phyloP scores from a whole-genome alignment of 1,139 yeast genomes.

The Yamadazyma atlantica region DNA sequence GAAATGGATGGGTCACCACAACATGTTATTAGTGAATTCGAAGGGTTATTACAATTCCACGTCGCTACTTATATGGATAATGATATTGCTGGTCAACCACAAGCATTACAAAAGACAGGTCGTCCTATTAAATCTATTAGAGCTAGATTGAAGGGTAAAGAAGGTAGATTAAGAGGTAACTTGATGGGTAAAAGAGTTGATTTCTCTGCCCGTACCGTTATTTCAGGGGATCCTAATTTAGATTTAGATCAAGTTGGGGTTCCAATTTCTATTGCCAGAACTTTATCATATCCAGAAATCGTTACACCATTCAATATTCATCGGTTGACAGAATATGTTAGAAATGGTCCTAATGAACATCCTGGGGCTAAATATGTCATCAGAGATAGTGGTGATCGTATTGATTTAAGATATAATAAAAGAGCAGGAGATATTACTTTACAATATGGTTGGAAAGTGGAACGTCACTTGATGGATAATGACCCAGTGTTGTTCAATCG shows the following conservation, averaged over 20 bases:
- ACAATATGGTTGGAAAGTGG: conserved; percentile 99
- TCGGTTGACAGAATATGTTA: conserved; percentile 84
- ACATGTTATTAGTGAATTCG: conserved; percentile 95
- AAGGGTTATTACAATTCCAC: conserved; percentile 91
- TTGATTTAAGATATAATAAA: conserved; percentile 92
- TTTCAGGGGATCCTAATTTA: conserved; percentile 97
- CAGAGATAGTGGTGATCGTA: conserved; percentile 98
- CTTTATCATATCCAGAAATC: conserved; percentile 93
- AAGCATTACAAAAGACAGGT: conserved; percentile 97
- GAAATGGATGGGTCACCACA: conserved; percentile 99
- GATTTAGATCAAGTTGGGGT: conserved; percentile 99
- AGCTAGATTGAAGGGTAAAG: conserved; percentile 98
- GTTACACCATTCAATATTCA: conserved; percentile 98
- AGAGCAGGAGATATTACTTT: conserved; percentile 98
- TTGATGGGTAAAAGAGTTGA: conserved; percentile 99
- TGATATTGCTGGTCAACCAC: conserved; percentile 99
- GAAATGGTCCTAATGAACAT: conserved; percentile 98
- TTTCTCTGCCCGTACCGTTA: conserved; percentile 98
- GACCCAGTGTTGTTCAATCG: conserved; percentile 98
- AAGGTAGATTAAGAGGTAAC: conserved; percentile 97
- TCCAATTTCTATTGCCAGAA: conserved; percentile 93
- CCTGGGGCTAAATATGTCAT: conserved; percentile 99
- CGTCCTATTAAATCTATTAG: conserved; percentile 98
- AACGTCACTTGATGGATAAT: conserved; percentile 94
- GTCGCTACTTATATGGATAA: conserved; percentile 99